phyloP scores from a whole-genome alignment of 163 green algal species.

The Prototheca stagnorum region DNA sequence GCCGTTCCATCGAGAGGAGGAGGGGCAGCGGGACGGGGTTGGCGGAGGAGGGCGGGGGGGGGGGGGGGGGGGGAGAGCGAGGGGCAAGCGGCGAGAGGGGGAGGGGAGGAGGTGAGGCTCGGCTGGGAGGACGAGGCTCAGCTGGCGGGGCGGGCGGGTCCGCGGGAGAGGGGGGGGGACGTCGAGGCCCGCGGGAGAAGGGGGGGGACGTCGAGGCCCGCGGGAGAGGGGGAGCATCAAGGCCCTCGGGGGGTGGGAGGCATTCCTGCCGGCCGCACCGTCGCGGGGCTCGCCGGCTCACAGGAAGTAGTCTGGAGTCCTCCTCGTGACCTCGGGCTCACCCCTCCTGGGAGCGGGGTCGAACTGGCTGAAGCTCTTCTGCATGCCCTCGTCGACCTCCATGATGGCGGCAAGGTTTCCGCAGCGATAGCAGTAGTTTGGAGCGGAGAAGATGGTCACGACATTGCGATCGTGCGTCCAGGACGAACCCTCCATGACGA shows the following conservation, averaged over 20 bases:
- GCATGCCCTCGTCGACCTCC: constrained; percentile 89
- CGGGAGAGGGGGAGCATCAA: too few relatives aligned
- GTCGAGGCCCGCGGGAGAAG: too few relatives aligned
- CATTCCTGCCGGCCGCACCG: background rate
- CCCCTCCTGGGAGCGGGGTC: constrained; percentile 57
- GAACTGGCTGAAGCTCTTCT: constrained; percentile 84
- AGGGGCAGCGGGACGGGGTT: too few relatives aligned
- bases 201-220: too few relatives aligned
- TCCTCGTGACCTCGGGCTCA: constrained; percentile 60
- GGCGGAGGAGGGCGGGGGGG: too few relatives aligned
- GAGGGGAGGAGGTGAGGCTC: too few relatives aligned
- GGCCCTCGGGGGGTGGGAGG: background rate
- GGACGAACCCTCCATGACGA: constrained; percentile 99
- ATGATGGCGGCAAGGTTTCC: constrained; percentile 98
- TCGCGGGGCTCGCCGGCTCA: constrained; percentile 15
- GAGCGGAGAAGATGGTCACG: constrained; percentile 91
- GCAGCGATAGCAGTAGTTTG: constrained; percentile 95
- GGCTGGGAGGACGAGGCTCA: too few relatives aligned
- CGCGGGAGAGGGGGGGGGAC: too few relatives aligned
- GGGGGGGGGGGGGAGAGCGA: too few relatives aligned
- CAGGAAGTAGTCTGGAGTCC: constrained; percentile 87
- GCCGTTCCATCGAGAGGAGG: too few relatives aligned
- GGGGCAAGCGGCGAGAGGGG: too few relatives aligned
- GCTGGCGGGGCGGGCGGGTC: too few relatives aligned
- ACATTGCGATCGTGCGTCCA: constrained; percentile 93